These are phyloP conservation scores for Phytophthora foliorum DNA, from an alignment of 352 stramenopile species.

Conservation along the genomic window DNA sequence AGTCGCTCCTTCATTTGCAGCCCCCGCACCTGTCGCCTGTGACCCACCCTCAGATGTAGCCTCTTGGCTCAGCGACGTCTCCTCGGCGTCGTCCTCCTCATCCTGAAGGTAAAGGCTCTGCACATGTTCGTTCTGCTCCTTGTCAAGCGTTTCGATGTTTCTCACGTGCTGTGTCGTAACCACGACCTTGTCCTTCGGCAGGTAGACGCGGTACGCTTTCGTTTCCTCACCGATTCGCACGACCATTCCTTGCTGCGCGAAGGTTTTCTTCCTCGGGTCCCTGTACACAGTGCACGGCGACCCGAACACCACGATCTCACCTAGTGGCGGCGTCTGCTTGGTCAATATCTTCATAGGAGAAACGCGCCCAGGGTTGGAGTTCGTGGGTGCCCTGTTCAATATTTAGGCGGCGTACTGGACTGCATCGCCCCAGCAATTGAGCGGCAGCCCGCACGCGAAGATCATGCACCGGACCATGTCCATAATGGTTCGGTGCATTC, in stretches of 20 bases:
- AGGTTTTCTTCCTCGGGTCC: slow-evolving; percentile 16
- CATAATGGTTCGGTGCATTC: slow-evolving; percentile 10
- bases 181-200: slow-evolving; percentile 4
- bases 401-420: slow-evolving; percentile 41
- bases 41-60: too few relatives aligned
- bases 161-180: too few relatives aligned
- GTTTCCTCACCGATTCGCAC: slow-evolving; percentile 12
- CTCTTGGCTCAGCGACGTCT: too few relatives aligned
- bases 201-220: slow-evolving; percentile 27
- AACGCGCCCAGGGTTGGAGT: slow-evolving; percentile 1
- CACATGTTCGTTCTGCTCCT: too few relatives aligned
- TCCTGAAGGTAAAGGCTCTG: too few relatives aligned
- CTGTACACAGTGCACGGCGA: slow-evolving; percentile 14
- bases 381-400: slow-evolving; percentile 31
- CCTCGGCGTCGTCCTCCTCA: too few relatives aligned
- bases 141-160: neutral
- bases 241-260: neutral
- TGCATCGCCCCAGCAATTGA: slow-evolving; percentile 36
- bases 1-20: too few relatives aligned
- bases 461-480: slow-evolving; percentile 45
- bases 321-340: neutral
- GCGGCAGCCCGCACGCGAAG: slow-evolving; percentile 31
- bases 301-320: slow-evolving; percentile 16
- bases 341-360: slow-evolving; percentile 20
- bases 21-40: too few relatives aligned